Base-by-base conservation (phyloP, 371 early-diverging fungal species). In the Mucor circinelloides region DNA sequence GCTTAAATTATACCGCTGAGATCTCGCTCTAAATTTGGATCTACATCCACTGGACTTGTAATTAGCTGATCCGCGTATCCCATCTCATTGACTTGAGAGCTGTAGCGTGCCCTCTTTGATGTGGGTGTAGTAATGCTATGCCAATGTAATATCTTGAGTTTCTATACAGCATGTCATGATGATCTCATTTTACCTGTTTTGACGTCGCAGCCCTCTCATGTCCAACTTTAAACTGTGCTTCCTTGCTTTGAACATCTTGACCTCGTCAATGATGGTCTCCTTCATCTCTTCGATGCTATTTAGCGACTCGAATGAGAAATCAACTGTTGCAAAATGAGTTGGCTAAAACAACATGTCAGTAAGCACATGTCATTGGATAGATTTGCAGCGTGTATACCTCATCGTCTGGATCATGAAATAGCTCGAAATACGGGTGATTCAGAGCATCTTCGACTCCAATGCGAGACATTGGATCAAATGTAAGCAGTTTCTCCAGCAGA, bases 281-380 rank as follows among this genome's bases (percentile, higher is more conserved):
- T 91, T 93, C 90, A 98, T 95, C 12, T 94, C 94, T 30, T 92
- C 92, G 60, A 96, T 90, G 0, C 87, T 80, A 54, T 94, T 93
- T 19, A 93, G 85, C 19, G 85, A 78, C 75, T 98, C 98, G 76
- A 98, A 98, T 1, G 94, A 91, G 80, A 98, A 97, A 75, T 97
- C 97, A 83, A 97, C 97, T 12, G 80, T 61, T 32, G 82, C 81
- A 8, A 83, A 82, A 73, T 92, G 91, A 17, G 81, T 71, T 6
- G 93, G 90, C 83, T 92, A 93, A 67, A 94, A 90, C 91, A 93
- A 80, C 54, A 6, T 31, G 10, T 13, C 5, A 19, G 36, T 38
- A n/a, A n/a, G n/a, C n/a, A 19, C 23, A 21, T 46, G 6, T n/a
- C 19, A 30, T 17, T 40, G 34, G 34, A 9, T 8, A 34, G 36